phyloP scores from a whole-genome alignment of 306 rosid genomes.

The Urtica urens region DNA sequence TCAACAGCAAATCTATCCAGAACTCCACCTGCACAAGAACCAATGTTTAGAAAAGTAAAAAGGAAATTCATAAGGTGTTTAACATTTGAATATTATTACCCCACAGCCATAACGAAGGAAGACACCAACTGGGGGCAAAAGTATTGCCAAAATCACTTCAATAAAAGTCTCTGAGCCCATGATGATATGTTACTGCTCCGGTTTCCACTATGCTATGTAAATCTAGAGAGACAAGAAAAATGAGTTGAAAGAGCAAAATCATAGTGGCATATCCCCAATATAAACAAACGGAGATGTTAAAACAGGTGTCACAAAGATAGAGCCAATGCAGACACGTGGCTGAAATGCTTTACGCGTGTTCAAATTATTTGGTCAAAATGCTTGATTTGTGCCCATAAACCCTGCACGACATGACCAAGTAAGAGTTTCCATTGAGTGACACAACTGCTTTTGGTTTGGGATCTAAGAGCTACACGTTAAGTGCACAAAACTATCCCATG shows the following conservation, averaged over 20 bases:
- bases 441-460: no score
- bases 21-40: conserved; percentile 21
- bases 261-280: no score
- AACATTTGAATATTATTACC: conserved; percentile 5
- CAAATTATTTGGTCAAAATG: background rate
- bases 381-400: background rate
- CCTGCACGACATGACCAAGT: conserved; percentile 1
- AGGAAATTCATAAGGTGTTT: background rate
- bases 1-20: conserved; percentile 24
- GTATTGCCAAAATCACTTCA: conserved; percentile 19
- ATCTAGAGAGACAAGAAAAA: background rate
- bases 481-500: no score
- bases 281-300: no score
- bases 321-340: background rate
- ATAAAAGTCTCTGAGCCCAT: conserved; percentile 23
- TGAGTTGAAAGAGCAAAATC: background rate
- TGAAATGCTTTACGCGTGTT: background rate
- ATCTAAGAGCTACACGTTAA: no score
- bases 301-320: background rate
- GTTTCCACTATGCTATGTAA: no score
- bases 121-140: conserved; percentile 23
- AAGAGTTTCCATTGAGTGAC: background rate
- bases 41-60: background rate
- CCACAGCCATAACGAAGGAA: conserved; percentile 25
- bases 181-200: no score